Conservation (phyloP, 495 filamentous ascomycete species). For the Cairneyella variabilis region DNA sequence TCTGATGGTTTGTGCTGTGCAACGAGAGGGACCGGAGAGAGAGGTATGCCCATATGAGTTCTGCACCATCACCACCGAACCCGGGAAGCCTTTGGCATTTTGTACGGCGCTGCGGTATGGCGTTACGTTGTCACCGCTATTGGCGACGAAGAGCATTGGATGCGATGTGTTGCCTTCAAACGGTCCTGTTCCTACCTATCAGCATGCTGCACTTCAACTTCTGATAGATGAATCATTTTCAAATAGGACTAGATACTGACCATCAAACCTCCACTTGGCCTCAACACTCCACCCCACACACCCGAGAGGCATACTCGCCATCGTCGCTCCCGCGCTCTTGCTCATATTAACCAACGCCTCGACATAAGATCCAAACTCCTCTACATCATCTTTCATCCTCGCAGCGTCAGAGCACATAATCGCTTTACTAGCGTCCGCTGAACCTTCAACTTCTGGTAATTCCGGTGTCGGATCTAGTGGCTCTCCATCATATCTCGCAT, state of each 20-base stretch:
- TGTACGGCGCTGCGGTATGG: slow-evolving; percentile 46
- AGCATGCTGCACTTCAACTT: too few relatives aligned
- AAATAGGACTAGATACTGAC: too few relatives aligned
- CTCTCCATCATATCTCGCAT: slow-evolving; percentile 1
- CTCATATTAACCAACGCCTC: slow-evolving; percentile 43
- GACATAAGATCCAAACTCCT: slow-evolving; percentile 45
- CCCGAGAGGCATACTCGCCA: slow-evolving; percentile 7
- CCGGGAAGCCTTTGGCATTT: slow-evolving; percentile 46
- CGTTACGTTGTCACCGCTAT: slow-evolving; percentile 54
- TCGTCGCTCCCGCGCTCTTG: slow-evolving; percentile 11
- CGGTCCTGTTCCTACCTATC: too few relatives aligned
- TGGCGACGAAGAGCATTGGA: slow-evolving; percentile 52
- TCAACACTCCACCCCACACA: slow-evolving; percentile 57
- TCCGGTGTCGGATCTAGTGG: slow-evolving; percentile 27
- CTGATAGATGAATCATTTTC: too few relatives aligned
- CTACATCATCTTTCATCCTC: slow-evolving; percentile 39
- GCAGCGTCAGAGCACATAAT: slow-evolving; percentile 58
- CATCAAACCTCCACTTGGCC: slow-evolving; percentile 55
- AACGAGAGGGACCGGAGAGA: slow-evolving; percentile 16
- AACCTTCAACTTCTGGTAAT: slow-evolving; percentile 37
- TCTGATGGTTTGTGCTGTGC: slow-evolving; percentile 14
- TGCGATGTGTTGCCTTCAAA: slow-evolving; percentile 45
- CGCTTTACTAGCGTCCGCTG: slow-evolving; percentile 45
- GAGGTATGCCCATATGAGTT: slow-evolving; percentile 41
- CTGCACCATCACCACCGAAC: slow-evolving; percentile 51